Percentiles rank a stretch among this genome's conserved stretches.
Evolutionary conservation across 2,329 filamentous ascomycete species (phyloP).

Genomic region (Whalleya microplaca): DNA sequence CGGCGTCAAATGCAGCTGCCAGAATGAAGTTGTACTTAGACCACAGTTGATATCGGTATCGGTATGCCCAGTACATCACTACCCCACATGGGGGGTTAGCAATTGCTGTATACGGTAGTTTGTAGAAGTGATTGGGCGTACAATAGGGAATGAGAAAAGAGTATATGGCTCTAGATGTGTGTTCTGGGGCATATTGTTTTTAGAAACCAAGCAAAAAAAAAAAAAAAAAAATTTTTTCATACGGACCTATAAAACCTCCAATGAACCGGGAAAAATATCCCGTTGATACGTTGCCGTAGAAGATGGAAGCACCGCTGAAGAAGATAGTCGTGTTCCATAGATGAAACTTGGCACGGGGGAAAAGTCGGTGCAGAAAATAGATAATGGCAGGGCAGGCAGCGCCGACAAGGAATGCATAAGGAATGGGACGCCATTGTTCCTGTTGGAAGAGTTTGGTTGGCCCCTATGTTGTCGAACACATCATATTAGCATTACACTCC

Average conservation of each 20-base stretch:
- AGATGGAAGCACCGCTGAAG: constrained; percentile 56
- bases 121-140: background rate
- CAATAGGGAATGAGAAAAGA: constrained; percentile 25
- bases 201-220: too few species aligned
- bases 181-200: too few species aligned
- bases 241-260: constrained; percentile 53
- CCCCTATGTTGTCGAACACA: constrained; percentile 34
- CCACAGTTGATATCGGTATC: constrained; percentile 60
- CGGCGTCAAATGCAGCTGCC: constrained; percentile 64
- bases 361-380: constrained; percentile 54
- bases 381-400: constrained; percentile 50
- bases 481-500: constrained; percentile 14
- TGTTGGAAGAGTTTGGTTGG: constrained; percentile 53
- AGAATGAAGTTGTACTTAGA: constrained; percentile 64
- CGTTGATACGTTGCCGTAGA: constrained; percentile 65
- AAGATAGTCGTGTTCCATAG: constrained; percentile 67
- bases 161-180: constrained; percentile 51
- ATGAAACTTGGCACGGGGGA: constrained; percentile 57
- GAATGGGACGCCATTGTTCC: constrained; percentile 51
- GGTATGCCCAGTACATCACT: constrained; percentile 46
- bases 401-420: constrained; percentile 58
- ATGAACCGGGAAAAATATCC: constrained; percentile 61
- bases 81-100: background rate
- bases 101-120: background rate
- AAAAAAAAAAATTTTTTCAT: too few species aligned